Percentiles rank a stretch among this genome's conserved stretches.
Conservation (phyloP, 2,329 filamentous ascomycete genomes). For the Aureobasidium subglaciale region DNA sequence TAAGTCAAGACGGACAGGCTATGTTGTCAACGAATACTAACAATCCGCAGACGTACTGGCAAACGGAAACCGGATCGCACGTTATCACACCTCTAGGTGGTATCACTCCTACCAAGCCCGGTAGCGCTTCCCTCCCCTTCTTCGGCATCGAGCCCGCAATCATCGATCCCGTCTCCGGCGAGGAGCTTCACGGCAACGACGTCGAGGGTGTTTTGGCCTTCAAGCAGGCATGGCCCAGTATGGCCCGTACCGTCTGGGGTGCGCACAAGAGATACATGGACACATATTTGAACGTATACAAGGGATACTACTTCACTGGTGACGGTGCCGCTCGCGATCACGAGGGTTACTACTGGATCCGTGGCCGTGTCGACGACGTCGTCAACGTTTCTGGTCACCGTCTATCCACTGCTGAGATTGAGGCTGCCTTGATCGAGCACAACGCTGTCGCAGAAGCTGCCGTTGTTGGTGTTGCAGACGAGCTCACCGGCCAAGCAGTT, state of each 20-base stretch:
- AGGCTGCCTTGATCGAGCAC: conserved; percentile 93
- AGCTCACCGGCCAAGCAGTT: conserved; percentile 93
- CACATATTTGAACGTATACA: conserved; percentile 95
- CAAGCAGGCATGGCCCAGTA: conserved; percentile 97
- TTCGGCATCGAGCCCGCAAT: conserved; percentile 97
- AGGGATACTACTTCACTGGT: conserved; percentile 93
- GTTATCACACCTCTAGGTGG: conserved; percentile 91
- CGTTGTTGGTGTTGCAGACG: conserved; percentile 86
- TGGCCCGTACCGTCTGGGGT: conserved; percentile 96
- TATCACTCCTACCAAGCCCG: conserved; percentile 92
- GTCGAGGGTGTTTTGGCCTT: conserved; percentile 95
- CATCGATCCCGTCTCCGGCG: conserved; percentile 89
- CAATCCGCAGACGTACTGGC: conserved; percentile 85
- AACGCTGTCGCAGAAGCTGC: conserved; percentile 83
- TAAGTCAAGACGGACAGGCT: conserved; percentile 54
- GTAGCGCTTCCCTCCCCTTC: conserved; percentile 91
- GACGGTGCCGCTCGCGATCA: conserved; percentile 94
- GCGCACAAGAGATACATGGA: conserved; percentile 99
- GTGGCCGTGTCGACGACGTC: conserved; percentile 94
- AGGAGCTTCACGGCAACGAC: conserved; percentile 90
- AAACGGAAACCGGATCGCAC: conserved; percentile 96
- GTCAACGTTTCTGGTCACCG: conserved; percentile 97
- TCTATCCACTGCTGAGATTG: conserved; percentile 94
- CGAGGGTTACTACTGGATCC: conserved; percentile 99
- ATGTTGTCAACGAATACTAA: background rate